A percentile compares a stretch with the other conserved stretches of the same genome.
Evolutionary conservation across 306 rosid genomes (phyloP).

Genomic region (Dalbergia oliveri): DNA sequence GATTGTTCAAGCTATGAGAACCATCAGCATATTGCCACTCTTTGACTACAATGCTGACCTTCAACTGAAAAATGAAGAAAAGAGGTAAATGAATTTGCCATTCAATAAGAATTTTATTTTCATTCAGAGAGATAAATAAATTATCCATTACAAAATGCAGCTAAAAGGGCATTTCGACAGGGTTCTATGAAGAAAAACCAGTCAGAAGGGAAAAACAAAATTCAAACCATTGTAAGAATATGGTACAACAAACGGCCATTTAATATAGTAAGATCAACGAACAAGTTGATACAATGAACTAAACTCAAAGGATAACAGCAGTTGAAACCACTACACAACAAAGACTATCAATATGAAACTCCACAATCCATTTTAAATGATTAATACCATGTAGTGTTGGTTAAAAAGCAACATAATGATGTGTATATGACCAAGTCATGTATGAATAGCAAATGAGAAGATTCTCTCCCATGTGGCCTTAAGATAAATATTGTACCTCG

Average conservation of each 20-base stretch:
- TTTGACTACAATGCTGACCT: conserved; percentile 74
- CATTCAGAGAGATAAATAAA: conserved; percentile 30
- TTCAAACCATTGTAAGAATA: conserved; percentile 11
- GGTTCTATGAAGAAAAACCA: conserved; percentile 9
- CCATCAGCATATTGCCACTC: conserved; percentile 98
- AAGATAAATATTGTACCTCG: conserved; percentile 68
- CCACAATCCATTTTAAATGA: conserved; percentile 8
- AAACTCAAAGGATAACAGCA: conserved; percentile 24
- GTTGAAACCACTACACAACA: conserved; percentile 7
- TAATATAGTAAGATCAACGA: conserved; percentile 26
- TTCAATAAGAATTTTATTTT: conserved; percentile 17
- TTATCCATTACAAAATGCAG: conserved; percentile 31
- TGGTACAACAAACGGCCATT: background rate
- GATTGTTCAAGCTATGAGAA: conserved; percentile 67
- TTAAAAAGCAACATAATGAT: no score
- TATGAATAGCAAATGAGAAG: background rate
- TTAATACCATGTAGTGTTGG: background rate
- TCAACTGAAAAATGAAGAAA: conserved; percentile 66
- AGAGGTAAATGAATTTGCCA: conserved; percentile 24
- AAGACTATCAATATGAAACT: conserved; percentile 24
- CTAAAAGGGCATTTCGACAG: conserved; percentile 2
- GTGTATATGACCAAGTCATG: background rate
- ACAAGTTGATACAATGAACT: conserved; percentile 2
- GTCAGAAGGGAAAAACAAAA: conserved; percentile 26
- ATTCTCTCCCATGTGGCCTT: background rate